Conservation (phyloP, 148 eudicot genomes). For the Linanthus parryae region DNA sequence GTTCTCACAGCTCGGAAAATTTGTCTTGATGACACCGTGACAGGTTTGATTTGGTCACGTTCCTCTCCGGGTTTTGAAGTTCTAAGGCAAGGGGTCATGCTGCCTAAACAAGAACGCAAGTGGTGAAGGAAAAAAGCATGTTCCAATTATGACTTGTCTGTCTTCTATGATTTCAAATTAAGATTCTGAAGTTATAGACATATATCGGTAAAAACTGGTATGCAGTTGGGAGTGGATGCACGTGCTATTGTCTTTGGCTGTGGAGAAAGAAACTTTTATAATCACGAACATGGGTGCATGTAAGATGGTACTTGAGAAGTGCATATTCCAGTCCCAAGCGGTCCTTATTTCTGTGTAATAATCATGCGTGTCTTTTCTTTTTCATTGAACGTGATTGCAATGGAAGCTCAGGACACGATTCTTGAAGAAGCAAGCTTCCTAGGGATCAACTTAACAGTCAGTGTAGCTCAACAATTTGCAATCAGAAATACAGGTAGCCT, state of each 20-base stretch:
- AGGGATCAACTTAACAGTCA: conserved; percentile 56
- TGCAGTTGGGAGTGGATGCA: conserved; percentile 94
- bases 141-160: too few species aligned
- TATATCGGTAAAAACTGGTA: conserved; percentile 4
- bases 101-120: too few species aligned
- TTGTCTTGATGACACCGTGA: too few species aligned
- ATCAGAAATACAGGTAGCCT: conserved; percentile 51
- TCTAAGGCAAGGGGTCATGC: too few species aligned
- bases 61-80: too few species aligned
- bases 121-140: too few species aligned
- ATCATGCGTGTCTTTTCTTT: conserved; percentile 10
- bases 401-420: conserved; percentile 78
- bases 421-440: conserved; percentile 53
- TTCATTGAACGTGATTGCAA: conserved; percentile 43
- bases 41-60: too few species aligned
- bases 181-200: too few species aligned
- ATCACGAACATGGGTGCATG: conserved; percentile 99
- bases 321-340: too few species aligned
- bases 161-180: too few species aligned
- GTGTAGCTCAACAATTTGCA: conserved; percentile 58
- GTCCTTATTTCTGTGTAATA: too few species aligned
- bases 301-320: conserved; percentile 23
- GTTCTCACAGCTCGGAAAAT: too few species aligned
- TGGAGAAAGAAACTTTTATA: conserved; percentile 77
- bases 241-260: conserved; percentile 87